Percentiles rank a stretch among this genome's conserved stretches.
Conservation (phyloP, 805 yeast species). For the Candida bentonensis region DNA sequence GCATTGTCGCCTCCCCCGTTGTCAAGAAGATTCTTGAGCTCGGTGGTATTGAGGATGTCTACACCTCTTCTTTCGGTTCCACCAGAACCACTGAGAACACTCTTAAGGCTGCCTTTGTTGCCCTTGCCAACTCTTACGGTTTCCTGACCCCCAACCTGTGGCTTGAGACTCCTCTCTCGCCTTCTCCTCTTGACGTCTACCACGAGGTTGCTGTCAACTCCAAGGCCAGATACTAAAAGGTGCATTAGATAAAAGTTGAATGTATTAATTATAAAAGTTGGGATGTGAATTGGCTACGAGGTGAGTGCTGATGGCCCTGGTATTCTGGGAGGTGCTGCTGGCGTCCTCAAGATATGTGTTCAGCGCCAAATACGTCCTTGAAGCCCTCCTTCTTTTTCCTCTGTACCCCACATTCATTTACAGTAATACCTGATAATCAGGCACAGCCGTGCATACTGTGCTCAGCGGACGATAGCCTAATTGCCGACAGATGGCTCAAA, state of each 20-base stretch:
- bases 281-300: not conserved
- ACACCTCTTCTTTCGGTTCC: conserved; percentile 97
- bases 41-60: conserved; percentile 99
- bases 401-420: too few species aligned
- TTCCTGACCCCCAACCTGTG: conserved; percentile 99
- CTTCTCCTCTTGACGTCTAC: conserved; percentile 92
- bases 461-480: too few species aligned
- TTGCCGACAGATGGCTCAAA: too few species aligned
- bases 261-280: conserved; percentile 1
- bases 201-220: conserved; percentile 21
- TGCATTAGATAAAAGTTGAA: conserved; percentile 1
- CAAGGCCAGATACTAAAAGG: conserved; percentile 17
- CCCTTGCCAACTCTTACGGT: conserved; percentile 99
- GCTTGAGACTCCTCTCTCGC: conserved; percentile 69
- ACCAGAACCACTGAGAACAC: conserved; percentile 99
- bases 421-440: too few species aligned
- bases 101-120: conserved; percentile 98
- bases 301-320: too few species aligned
- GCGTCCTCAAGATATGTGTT: too few species aligned
- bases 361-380: too few species aligned
- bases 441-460: too few species aligned
- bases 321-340: too few species aligned
- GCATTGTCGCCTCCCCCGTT: conserved; percentile 99
- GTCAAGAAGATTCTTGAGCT: conserved; percentile 97
- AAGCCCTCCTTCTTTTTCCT: too few species aligned